Conservation (phyloP, 805 yeast species). For the Komagataella mondaviorum region DNA sequence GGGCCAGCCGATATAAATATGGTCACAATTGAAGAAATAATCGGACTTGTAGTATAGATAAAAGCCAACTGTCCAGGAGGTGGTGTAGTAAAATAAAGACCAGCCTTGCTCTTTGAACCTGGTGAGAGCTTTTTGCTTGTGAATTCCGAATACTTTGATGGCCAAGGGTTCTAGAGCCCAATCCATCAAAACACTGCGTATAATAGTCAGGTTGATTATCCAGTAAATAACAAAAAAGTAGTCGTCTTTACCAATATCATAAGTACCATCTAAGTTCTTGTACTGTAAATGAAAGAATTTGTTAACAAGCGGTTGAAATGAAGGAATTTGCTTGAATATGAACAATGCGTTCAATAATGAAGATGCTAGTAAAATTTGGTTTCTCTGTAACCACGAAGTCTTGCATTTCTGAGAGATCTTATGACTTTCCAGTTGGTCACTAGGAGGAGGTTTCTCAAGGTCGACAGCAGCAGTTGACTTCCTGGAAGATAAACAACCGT, state of each 20-base stretch:
- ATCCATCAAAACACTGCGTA: constrained; percentile 50
- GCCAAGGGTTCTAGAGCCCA: constrained; percentile 48
- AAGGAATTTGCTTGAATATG: constrained; percentile 11
- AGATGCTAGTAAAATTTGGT: constrained; percentile 5
- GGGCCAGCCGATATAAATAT: constrained; percentile 63
- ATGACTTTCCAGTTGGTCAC: not conserved
- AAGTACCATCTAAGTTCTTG: constrained; percentile 17
- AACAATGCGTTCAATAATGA: constrained; percentile 7
- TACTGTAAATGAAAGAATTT: constrained; percentile 30
- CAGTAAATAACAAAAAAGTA: constrained; percentile 36
- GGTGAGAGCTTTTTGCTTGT: constrained; percentile 33
- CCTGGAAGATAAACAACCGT: not conserved
- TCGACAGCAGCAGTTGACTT: not conserved
- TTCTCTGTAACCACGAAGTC: not conserved
- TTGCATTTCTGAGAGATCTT: not conserved
- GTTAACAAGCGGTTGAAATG: constrained; percentile 13
- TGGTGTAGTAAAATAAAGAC: constrained; percentile 47
- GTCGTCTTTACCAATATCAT: constrained; percentile 47
- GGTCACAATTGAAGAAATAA: constrained; percentile 44
- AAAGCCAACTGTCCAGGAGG: constrained; percentile 43
- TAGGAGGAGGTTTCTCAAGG: not conserved
- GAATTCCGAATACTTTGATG: constrained; percentile 22
- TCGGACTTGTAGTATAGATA: constrained; percentile 42
- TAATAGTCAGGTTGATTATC: constrained; percentile 40
- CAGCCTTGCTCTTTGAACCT: constrained; percentile 86